Evolutionary conservation across 75 land plant genomes (phyloP), one percentile per base, ranked within the genome.

Genomic region (Sequoia sempervirens): DNA sequence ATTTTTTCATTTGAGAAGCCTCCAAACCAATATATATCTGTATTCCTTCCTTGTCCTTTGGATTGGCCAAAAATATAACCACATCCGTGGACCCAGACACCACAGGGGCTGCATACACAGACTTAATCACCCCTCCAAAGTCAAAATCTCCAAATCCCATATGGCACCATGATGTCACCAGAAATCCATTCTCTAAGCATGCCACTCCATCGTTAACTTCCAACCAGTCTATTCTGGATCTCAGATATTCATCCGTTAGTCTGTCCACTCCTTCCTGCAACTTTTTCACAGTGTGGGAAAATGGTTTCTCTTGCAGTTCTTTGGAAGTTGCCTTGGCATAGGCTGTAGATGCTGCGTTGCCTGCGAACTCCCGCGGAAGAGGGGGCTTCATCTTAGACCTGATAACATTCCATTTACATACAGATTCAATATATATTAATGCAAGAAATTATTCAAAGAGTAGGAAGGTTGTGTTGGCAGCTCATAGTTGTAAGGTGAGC

Each of bases 141-240:
- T 92, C 90, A 15, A 94, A 38, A 66, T 89, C 79, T 68, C 80
- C 47, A 56, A 94, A 91, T 11, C 91, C 87, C 82, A 92, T 84
- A 56, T 88, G 91, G 87, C 87, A 89, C 94, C 94, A 92, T 23
- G 94, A 86, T 3, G 90, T 81, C 2, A 93, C 85, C 84, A 64
- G 85, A 54, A 89, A 89, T 3, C 91, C 91, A 85, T 86, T 47
- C 52, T 84, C 75, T 54, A 86, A 83, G 4, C 82, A 64, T 0
- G 93, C 91, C 9, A 93, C 56, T 45, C 91, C 93, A 50, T 83
- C 86, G 82, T 91, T 30, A 4, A 91, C 83, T 90, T 93, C 89
- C 82, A 85, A 50, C 87, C 91, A 90, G 81, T 92, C 93, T 45
- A 90, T 87, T 13, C 66, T 85, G 5, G 91, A 92, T 84, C 93